phyloP scores from a whole-genome alignment of 1,139 yeast genomes.

The Candida sanyaensis region DNA sequence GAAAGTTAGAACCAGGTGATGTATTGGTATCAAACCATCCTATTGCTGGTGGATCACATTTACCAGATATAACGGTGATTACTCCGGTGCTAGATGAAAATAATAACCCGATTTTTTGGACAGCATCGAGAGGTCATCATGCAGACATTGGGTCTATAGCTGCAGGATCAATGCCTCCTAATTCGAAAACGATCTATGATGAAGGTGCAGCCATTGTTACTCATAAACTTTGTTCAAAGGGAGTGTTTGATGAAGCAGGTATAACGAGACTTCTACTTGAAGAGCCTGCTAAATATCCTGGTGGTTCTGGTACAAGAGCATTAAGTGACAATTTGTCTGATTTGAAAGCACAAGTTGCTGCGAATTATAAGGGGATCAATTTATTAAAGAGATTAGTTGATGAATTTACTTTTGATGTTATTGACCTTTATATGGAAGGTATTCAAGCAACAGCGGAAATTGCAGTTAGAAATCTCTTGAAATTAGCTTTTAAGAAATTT shows the following conservation, averaged over 20 bases:
- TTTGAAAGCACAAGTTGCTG: slow-evolving; percentile 47
- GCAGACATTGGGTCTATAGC: slow-evolving; percentile 50
- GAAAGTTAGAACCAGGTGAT: slow-evolving; percentile 64
- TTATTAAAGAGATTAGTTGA: slow-evolving; percentile 32
- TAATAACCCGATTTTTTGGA: slow-evolving; percentile 42
- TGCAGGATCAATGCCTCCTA: slow-evolving; percentile 51
- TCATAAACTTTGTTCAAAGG: slow-evolving; percentile 38
- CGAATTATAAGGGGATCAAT: slow-evolving; percentile 43
- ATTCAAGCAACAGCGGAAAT: slow-evolving; percentile 45
- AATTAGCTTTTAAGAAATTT: slow-evolving; percentile 36
- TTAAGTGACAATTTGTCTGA: slow-evolving; percentile 44
- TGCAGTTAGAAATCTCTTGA: slow-evolving; percentile 40
- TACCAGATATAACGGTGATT: slow-evolving; percentile 82
- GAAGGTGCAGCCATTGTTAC: slow-evolving; percentile 49
- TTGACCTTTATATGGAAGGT: slow-evolving; percentile 43
- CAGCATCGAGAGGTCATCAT: slow-evolving; percentile 50
- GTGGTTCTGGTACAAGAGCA: slow-evolving; percentile 48
- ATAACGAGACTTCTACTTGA: slow-evolving; percentile 38
- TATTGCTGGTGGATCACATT: slow-evolving; percentile 77
- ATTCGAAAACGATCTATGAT: slow-evolving; percentile 43
- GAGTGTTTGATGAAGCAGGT: slow-evolving; percentile 43
- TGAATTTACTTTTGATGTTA: slow-evolving; percentile 35
- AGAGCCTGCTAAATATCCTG: slow-evolving; percentile 47
- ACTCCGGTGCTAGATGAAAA: slow-evolving; percentile 52
- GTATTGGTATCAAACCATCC: slow-evolving; percentile 81